Evolutionary conservation across 2,329 filamentous ascomycete genomes (phyloP).

Genomic region (Ceratocystis eucalypticola): DNA sequence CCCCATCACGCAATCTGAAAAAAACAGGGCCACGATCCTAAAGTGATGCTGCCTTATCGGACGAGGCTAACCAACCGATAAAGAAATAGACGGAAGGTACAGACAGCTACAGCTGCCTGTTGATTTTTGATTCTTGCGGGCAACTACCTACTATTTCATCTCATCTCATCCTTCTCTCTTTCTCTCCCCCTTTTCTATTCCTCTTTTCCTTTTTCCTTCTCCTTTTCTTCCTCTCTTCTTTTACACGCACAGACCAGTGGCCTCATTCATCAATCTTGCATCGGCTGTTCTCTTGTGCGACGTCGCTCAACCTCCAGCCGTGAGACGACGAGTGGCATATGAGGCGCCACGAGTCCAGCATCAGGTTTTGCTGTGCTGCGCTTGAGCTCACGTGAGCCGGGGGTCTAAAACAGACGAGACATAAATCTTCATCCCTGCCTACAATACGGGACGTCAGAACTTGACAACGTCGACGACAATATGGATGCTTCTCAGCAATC

Average conservation of each 20-base stretch:
- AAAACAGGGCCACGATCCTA: neutral
- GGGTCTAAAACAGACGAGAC: neutral
- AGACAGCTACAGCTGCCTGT: too few relatives aligned
- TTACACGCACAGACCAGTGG: constrained; percentile 3
- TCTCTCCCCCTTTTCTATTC: neutral
- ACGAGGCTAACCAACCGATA: neutral
- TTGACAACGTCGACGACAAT: neutral
- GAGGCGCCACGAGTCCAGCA: neutral
- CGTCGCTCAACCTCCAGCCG: neutral
- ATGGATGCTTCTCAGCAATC: constrained; percentile 8
- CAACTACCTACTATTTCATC: too few relatives aligned
- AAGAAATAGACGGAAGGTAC: neutral
- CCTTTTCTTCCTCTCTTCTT: neutral
- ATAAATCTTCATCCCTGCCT: neutral
- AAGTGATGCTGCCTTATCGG: neutral
- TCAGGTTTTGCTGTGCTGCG: neutral
- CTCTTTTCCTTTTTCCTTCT: neutral
- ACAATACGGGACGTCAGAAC: neutral
- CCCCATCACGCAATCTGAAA: neutral
- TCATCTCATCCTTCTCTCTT: neutral
- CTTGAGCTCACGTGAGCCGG: neutral
- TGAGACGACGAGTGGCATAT: constrained; percentile 5
- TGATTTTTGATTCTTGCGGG: too few relatives aligned
- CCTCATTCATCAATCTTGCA: neutral
- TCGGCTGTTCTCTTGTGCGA: neutral